Conservation (phyloP, 441 rosid genomes). For the Aleurites moluccanus region DNA sequence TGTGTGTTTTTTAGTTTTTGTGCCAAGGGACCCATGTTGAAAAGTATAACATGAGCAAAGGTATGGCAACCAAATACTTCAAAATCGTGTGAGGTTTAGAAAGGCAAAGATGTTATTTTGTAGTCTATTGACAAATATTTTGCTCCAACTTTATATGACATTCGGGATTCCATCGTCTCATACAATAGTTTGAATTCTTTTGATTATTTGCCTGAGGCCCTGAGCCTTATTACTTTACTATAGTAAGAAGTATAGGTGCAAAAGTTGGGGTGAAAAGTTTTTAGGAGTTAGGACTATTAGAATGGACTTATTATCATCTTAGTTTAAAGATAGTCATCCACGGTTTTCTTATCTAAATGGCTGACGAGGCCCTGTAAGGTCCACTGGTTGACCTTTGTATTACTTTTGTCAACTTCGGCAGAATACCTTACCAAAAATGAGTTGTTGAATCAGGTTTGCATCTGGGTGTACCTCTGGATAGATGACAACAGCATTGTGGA, state of each 20-base stretch:
- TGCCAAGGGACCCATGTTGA: constrained; percentile 1
- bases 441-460: constrained; percentile 48
- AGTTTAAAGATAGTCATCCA: background rate
- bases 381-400: constrained; percentile 8
- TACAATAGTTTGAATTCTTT: background rate
- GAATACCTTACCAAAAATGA: constrained; percentile 29
- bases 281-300: background rate
- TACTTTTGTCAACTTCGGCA: constrained; percentile 1
- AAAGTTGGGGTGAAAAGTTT: background rate
- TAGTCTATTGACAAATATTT: background rate
- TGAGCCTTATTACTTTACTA: background rate
- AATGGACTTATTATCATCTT: background rate
- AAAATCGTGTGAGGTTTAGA: background rate
- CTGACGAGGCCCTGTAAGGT: constrained; percentile 12
- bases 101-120: background rate
- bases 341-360: background rate
- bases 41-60: background rate
- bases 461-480: constrained; percentile 52
- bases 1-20: background rate
- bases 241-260: background rate
- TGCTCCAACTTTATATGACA: background rate
- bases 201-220: background rate
- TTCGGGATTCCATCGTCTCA: background rate
- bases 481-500: constrained; percentile 35
- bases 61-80: background rate